phyloP scores from a whole-genome alignment of 345 rosid species.

The Cardamine occulta region DNA sequence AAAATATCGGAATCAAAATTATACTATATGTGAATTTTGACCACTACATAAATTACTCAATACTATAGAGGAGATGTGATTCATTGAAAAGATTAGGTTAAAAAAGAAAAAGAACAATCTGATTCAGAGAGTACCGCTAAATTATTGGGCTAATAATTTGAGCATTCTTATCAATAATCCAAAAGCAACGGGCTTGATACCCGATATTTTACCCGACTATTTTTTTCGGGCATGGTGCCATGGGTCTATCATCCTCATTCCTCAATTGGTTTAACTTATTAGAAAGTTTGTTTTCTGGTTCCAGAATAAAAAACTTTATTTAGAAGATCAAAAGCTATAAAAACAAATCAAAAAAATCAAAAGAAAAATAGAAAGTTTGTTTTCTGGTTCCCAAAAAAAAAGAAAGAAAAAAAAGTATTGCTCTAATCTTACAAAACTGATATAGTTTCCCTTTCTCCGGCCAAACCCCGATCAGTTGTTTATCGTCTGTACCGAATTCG shows the following conservation, averaged over 20 bases:
- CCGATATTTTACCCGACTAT: constrained; percentile 32
- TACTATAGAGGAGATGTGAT: background rate
- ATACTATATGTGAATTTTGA: background rate
- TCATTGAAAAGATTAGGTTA: background rate
- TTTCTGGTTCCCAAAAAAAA: background rate
- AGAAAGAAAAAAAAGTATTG: background rate
- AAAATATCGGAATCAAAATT: background rate
- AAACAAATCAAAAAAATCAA: too few species aligned
- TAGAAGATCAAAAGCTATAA: background rate
- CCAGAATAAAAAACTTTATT: too few species aligned
- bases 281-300: constrained; percentile 26
- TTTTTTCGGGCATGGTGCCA: constrained; percentile 17
- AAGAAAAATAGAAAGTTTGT: background rate
- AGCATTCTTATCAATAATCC: constrained; percentile 23
- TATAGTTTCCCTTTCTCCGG: background rate
- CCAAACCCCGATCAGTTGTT: constrained; percentile 22
- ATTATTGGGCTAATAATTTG: constrained; percentile 41
- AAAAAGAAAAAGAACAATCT: background rate
- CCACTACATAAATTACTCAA: background rate
- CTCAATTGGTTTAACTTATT: constrained; percentile 21
- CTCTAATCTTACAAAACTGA: background rate
- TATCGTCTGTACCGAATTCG: constrained; percentile 87
- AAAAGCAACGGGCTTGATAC: constrained; percentile 37
- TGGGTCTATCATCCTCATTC: constrained; percentile 19
- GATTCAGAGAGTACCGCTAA: constrained; percentile 23